These are phyloP conservation scores for Termitomyces sp. DNA, from an alignment of 768 basidiomycete genomes.

Conservation along the genomic window DNA sequence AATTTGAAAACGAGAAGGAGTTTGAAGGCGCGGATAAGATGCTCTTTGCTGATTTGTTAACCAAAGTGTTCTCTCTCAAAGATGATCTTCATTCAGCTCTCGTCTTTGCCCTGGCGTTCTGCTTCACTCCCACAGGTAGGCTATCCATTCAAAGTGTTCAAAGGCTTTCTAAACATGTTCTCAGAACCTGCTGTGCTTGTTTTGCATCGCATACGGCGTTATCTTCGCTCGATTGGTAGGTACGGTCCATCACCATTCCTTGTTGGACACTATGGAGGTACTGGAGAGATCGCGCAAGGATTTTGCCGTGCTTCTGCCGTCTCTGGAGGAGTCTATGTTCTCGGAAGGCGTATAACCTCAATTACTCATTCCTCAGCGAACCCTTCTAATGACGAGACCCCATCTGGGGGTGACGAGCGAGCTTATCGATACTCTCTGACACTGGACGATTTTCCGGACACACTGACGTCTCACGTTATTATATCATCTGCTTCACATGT, in stretches of 20 bases:
- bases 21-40: conserved; percentile 48
- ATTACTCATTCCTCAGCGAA: conserved; percentile 15
- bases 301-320: conserved; percentile 89
- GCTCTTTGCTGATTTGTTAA: conserved; percentile 64
- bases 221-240: conserved; percentile 75
- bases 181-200: conserved; percentile 66
- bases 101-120: conserved; percentile 77
- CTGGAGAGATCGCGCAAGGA: conserved; percentile 90
- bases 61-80: conserved; percentile 58
- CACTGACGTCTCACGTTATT: conserved; percentile 50
- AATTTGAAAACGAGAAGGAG: conserved; percentile 65
- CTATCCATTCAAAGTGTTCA: background rate
- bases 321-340: conserved; percentile 66
- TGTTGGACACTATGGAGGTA: conserved; percentile 92
- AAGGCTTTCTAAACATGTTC: background rate
- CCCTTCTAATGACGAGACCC: background rate
- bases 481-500: conserved; percentile 43
- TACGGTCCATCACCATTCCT: conserved; percentile 85
- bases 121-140: conserved; percentile 54
- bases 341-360: conserved; percentile 46
- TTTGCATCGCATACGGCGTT: conserved; percentile 65
- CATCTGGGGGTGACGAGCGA: background rate
- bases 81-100: conserved; percentile 56
- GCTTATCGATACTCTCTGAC: conserved; percentile 36
- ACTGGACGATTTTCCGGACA: conserved; percentile 60